Evolutionary conservation across 2,329 filamentous ascomycete species (phyloP).

Genomic region (Aspergillus tubingensis): DNA sequence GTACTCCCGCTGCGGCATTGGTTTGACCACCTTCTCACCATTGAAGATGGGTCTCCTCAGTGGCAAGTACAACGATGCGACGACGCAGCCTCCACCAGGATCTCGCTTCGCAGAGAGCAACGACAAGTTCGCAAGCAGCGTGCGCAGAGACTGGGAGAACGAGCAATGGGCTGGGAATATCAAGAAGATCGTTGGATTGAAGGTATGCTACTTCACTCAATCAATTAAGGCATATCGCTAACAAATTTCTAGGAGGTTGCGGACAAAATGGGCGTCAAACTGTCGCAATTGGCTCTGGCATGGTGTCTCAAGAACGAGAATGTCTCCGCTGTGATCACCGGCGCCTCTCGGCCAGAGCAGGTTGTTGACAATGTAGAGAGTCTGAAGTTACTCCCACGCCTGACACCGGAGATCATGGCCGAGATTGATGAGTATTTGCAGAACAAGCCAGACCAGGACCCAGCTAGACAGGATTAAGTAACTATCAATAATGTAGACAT

Average conservation of each 20-base stretch:
- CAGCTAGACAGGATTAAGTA: conserved; percentile 20
- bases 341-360: conserved; percentile 50
- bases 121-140: conserved; percentile 57
- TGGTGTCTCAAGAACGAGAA: conserved; percentile 63
- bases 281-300: conserved; percentile 59
- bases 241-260: conserved; percentile 21
- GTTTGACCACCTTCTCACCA: conserved; percentile 66
- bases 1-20: conserved; percentile 62
- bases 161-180: conserved; percentile 50
- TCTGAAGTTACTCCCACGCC: conserved; percentile 46
- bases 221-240: not conserved
- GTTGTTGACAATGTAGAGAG: conserved; percentile 49
- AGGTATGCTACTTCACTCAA: conserved; percentile 16
- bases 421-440: conserved; percentile 47
- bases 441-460: conserved; percentile 32
- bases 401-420: conserved; percentile 48
- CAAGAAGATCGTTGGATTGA: conserved; percentile 58
- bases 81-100: conserved; percentile 52
- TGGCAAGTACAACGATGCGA: conserved; percentile 68
- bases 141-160: conserved; percentile 46
- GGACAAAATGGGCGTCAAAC: conserved; percentile 51
- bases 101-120: conserved; percentile 60
- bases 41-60: conserved; percentile 64
- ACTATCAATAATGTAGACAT: too few species aligned
- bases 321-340: conserved; percentile 48